These are phyloP conservation scores for Salvia hispanica DNA, from an alignment of 257 asterid genomes.

Conservation along the genomic window DNA sequence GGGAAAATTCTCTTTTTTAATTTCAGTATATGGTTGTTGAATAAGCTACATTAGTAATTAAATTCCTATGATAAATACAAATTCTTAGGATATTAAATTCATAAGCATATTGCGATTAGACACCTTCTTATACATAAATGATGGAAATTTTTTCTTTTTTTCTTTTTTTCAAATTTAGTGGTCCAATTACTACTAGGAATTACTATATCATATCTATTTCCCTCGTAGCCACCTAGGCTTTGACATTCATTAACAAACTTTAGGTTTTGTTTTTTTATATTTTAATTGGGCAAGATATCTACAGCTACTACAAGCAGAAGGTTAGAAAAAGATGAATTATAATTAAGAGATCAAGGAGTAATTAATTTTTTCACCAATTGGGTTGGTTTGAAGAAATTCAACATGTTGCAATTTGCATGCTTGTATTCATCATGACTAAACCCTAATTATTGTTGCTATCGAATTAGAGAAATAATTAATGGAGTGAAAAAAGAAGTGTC, in stretches of 20 bases:
- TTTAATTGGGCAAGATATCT: not conserved
- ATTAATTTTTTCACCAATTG: too few species aligned
- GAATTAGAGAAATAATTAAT: not conserved
- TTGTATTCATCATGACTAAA: not conserved
- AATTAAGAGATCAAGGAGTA: not conserved
- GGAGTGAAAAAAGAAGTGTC: conserved; percentile 6
- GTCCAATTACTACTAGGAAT: not conserved
- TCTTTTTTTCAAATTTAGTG: not conserved
- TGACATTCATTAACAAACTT: not conserved
- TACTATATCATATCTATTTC: not conserved
- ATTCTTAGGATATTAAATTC: too few species aligned
- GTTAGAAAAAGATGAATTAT: too few species aligned
- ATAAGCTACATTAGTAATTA: too few species aligned
- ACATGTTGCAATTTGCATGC: not conserved
- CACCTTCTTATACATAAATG: not conserved
- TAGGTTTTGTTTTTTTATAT: not conserved
- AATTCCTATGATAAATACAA: too few species aligned
- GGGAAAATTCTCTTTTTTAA: not conserved
- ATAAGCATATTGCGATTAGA: not conserved
- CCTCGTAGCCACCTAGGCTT: not conserved
- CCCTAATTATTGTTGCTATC: conserved; percentile 5
- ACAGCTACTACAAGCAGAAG: too few species aligned
- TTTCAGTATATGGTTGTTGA: too few species aligned
- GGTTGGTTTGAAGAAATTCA: not conserved
- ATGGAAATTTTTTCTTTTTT: not conserved